Evolutionary conservation across 805 yeast genomes (phyloP), one percentile per base, ranked within the genome.

Genomic region (Wickerhamiella azyma): DNA sequence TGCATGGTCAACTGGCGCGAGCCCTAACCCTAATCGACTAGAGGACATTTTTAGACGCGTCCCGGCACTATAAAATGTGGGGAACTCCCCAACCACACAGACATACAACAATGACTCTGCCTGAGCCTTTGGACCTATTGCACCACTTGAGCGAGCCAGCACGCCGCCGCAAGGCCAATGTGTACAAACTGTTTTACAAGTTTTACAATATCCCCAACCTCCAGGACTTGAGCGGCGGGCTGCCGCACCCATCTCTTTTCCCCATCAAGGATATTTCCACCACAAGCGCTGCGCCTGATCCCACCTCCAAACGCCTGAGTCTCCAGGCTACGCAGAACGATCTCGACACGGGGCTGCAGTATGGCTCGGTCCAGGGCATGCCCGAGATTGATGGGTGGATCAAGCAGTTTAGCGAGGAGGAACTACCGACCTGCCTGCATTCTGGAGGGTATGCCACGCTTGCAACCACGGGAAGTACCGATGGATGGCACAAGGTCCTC

Each of bases 331-430:
- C 35, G 18, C 48, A 35, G 6, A 26, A 21, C 5, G 50, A 46
- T 9, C 71, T 92, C 55, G 72, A 83, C 18, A 74, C 82, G 57
- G 78, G 94, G 16, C 71, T 92, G 63, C 98, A 89, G 67, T 89
- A 89, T 64, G 96, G 97, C 41, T 68, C 62, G 66, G 79, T 94
- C 43, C 77, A 76, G 51, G 98, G 98, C 44, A 81, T 79, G 50
- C 76, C 81, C 3, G 86, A 81, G 56, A 59, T 89, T 40, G 57
- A 77, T 41, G 59, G 67, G 3, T 89, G 83, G 66, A 60, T 89
- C 53, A 77, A 66, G 56, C 82, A 81, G 50, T 53, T 52, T 45
- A 42, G 41, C 38, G 95, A 85, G 66, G 63, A 41, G 18, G 46
- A 52, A 33, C 21, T 51, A 5, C 41, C 52, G 10, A 9, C 32